Evolutionary conservation across 257 asterid species (phyloP), one percentile per base, ranked within the genome.

Genomic region (Solanum medicagineum): DNA sequence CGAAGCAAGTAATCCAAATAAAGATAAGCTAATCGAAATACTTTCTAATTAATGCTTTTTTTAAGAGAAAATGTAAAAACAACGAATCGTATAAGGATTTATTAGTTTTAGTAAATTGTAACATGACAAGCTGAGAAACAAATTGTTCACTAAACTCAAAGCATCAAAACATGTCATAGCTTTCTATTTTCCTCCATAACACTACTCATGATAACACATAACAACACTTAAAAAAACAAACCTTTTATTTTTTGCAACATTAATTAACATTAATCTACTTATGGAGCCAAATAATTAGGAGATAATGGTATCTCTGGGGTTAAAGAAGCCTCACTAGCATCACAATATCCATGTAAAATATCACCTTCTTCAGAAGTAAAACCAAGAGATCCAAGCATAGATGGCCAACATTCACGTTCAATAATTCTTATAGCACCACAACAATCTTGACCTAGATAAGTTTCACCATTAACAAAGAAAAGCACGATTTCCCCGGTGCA

Each of bases 401-500:
- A 22, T 24, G 97, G 94, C 97, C 94, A 94, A 53, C 98, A 94
- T 0, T 92, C 89, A 8, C 81, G 89, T 84, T 92, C 92, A 59
- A 94, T 93, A n/a, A 79, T 85, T 51, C 90, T 85, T 16, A 94
- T 91, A 83, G 96, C 96, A 77, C 68, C 47, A 82, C 95, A 94
- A 51, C 96, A 94, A 51, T 91, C 88, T n/a, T 90, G 91, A 24
- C 96, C 97, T 20, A 93, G 94, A 84, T 92, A 92, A 1, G 95
- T 89, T 88, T 92, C 94, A 4, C 97, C 97, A 45, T 92, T 93
- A 87, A 92, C 86, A 20, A 94, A 94, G 65, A 93, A 94, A 19
- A 94, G 82, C 22, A 94, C 85, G 1, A 94, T 92, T 79, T 94
- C 97, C 0, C 92, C 85, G 0, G 93, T 90, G 87, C 98, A 94